Evolutionary conservation across 768 basidiomycete species (phyloP).

Genomic region (Collybiopsis confluens): DNA sequence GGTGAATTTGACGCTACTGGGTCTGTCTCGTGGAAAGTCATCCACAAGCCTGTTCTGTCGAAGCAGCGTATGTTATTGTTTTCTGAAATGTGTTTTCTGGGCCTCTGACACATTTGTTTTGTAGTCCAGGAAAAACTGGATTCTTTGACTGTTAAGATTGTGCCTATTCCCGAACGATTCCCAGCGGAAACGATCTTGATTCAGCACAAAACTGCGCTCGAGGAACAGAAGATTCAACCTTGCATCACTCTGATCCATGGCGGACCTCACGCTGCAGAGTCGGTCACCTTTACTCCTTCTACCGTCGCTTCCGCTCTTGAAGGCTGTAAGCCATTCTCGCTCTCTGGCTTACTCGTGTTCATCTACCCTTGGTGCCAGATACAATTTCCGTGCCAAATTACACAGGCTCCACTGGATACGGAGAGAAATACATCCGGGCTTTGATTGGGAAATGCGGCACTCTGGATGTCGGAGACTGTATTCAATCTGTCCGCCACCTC

Average conservation of each 20-base stretch:
- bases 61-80: conserved; percentile 30
- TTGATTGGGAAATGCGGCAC: conserved; percentile 58
- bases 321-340: conserved; percentile 46
- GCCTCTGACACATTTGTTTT: too few species aligned
- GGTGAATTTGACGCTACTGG: conserved; percentile 29
- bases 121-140: conserved; percentile 41
- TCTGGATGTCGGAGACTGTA: conserved; percentile 64
- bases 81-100: too few species aligned
- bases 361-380: conserved; percentile 32
- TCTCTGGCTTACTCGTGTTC: not conserved
- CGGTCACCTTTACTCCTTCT: conserved; percentile 42
- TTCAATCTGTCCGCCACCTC: conserved; percentile 49
- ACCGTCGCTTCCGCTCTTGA: conserved; percentile 46
- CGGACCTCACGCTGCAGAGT: conserved; percentile 51
- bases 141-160: conserved; percentile 35
- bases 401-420: conserved; percentile 63
- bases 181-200: conserved; percentile 57
- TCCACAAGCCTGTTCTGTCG: conserved; percentile 40
- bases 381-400: conserved; percentile 62
- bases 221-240: conserved; percentile 25
- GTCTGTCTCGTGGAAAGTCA: conserved; percentile 29
- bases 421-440: conserved; percentile 51
- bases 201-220: conserved; percentile 20
- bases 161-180: conserved; percentile 44
- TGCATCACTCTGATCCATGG: conserved; percentile 58